Percentiles rank a stretch among this genome's conserved stretches.
Conservation (phyloP, 495 filamentous ascomycete species). For the Sordaria brevicollis region DNA sequence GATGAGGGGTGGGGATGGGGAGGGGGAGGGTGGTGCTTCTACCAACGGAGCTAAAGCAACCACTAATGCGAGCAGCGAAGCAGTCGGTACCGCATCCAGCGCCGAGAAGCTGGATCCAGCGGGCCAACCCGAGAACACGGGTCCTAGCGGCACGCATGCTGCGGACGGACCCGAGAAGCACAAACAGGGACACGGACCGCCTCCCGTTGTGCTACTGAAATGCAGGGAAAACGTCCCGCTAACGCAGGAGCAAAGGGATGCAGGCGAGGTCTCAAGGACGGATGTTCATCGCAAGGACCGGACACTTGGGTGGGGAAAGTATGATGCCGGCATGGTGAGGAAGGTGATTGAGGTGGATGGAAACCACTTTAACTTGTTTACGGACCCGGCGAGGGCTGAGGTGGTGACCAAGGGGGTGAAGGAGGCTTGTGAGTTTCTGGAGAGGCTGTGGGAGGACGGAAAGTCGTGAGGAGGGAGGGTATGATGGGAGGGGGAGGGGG, state of each 20-base stretch:
- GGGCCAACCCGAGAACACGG: too few relatives aligned
- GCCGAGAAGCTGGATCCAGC: too few relatives aligned
- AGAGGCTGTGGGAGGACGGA: conserved; percentile 2
- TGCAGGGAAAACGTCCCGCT: conserved; percentile 23
- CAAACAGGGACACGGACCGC: too few relatives aligned
- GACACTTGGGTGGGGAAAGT: conserved; percentile 31
- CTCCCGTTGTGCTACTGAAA: conserved; percentile 29
- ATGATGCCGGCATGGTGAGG: conserved; percentile 23
- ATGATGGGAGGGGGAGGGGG: background rate
- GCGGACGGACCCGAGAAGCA: too few relatives aligned
- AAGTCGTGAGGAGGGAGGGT: background rate
- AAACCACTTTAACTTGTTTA: conserved; percentile 36
- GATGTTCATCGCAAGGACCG: conserved; percentile 22
- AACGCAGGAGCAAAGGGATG: background rate
- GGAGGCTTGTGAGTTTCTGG: conserved; percentile 23
- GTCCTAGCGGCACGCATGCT: too few relatives aligned
- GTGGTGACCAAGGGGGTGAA: conserved; percentile 20
- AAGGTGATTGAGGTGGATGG: conserved; percentile 28
- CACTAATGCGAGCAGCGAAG: too few relatives aligned
- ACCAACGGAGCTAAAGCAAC: too few relatives aligned
- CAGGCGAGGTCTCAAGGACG: conserved; percentile 17
- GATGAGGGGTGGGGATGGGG: background rate
- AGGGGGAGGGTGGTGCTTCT: background rate
- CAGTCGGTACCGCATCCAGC: too few relatives aligned
- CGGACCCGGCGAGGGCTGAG: conserved; percentile 13